Evolutionary conservation across 805 yeast species (phyloP).

Genomic region (Candida easanensis): DNA sequence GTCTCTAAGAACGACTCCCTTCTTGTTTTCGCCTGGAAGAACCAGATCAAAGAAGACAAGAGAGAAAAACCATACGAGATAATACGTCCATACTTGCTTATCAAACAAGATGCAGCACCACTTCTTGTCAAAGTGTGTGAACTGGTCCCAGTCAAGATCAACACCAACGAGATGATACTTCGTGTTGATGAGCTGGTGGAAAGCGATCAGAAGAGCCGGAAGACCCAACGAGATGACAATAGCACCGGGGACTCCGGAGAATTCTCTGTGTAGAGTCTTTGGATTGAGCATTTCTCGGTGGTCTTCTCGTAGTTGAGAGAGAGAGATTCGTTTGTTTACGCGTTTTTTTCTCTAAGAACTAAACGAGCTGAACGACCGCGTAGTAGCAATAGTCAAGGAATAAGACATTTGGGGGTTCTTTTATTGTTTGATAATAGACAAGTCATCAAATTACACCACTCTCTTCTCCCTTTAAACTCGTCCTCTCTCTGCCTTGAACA

Average conservation of each 20-base stretch:
- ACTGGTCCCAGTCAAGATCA: conserved; percentile 36
- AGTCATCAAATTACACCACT: too few species aligned
- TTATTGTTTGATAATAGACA: too few species aligned
- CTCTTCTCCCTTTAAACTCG: too few species aligned
- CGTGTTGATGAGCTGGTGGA: conserved; percentile 64
- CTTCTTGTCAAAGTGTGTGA: conserved; percentile 38
- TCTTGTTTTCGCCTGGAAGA: conserved; percentile 59
- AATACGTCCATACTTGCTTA: conserved; percentile 55
- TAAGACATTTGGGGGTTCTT: too few species aligned
- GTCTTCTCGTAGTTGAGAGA: background rate
- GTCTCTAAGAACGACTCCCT: conserved; percentile 75
- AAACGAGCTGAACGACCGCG: background rate
- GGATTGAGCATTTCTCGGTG: conserved; percentile 54
- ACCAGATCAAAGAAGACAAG: conserved; percentile 62
- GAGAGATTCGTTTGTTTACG: background rate
- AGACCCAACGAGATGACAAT: conserved; percentile 59
- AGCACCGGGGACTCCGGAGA: conserved; percentile 78
- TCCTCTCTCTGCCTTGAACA: too few species aligned
- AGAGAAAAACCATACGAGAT: conserved; percentile 67
- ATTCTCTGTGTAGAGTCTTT: conserved; percentile 65
- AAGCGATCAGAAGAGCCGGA: conserved; percentile 57
- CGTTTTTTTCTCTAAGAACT: background rate
- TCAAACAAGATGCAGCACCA: conserved; percentile 38
- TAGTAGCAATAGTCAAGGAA: background rate
- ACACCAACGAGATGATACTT: conserved; percentile 50